Conservation (phyloP, 768 basidiomycete genomes). For the Strobilomyces confusus region DNA sequence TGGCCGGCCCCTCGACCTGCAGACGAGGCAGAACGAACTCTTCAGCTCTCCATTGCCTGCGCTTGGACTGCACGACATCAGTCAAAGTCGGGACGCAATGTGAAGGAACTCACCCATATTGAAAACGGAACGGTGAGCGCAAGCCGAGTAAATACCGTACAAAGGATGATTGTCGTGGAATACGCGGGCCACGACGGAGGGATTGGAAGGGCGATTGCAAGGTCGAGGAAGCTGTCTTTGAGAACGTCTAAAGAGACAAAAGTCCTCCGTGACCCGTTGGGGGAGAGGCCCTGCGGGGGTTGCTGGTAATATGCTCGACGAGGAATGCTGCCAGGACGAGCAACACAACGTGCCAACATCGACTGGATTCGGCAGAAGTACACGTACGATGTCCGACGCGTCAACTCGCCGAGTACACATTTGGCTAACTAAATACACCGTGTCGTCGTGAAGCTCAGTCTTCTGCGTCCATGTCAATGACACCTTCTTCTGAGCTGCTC, state of each 20-base stretch:
- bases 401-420: neutral
- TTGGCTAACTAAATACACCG: no score
- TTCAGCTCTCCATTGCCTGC: slow-evolving; percentile 55
- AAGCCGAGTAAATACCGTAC: slow-evolving; percentile 58
- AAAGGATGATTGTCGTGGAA: slow-evolving; percentile 69
- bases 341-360: slow-evolving; percentile 25
- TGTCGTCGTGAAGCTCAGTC: slow-evolving; percentile 22
- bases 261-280: slow-evolving; percentile 14
- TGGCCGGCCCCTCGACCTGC: slow-evolving; percentile 41
- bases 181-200: slow-evolving; percentile 68
- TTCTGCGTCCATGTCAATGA: slow-evolving; percentile 39
- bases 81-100: neutral
- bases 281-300: slow-evolving; percentile 1
- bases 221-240: slow-evolving; percentile 68
- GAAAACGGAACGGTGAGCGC: slow-evolving; percentile 62
- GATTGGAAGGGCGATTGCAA: slow-evolving; percentile 69
- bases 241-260: slow-evolving; percentile 31
- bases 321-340: slow-evolving; percentile 11
- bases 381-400: neutral
- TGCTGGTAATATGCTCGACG: slow-evolving; percentile 5
- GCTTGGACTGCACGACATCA: slow-evolving; percentile 47
- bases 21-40: slow-evolving; percentile 58
- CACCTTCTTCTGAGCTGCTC: slow-evolving; percentile 75
- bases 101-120: slow-evolving; percentile 55
- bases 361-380: slow-evolving; percentile 1